phyloP scores from a whole-genome alignment of 2,329 filamentous ascomycete species.

The Claviceps spartinae region DNA sequence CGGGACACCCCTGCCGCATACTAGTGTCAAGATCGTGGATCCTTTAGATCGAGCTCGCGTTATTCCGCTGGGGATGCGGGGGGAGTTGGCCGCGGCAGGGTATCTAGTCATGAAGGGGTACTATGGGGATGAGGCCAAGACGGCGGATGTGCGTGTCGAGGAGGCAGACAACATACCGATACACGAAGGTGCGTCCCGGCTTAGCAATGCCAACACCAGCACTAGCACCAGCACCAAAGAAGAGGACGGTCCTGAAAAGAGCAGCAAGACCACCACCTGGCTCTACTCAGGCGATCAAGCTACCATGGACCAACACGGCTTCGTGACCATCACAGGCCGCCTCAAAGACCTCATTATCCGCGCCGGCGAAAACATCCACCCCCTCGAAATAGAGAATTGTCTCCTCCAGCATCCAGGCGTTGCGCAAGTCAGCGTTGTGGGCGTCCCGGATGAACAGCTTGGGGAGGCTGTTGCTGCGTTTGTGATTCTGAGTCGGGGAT shows the following conservation, averaged over 20 bases:
- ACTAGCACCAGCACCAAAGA: too few relatives aligned
- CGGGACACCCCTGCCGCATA: conserved; percentile 73
- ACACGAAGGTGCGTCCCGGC: too few relatives aligned
- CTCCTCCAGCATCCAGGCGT: conserved; percentile 60
- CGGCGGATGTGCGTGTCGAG: conserved; percentile 46
- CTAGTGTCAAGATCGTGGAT: conserved; percentile 61
- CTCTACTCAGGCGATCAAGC: conserved; percentile 93
- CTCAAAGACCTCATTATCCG: conserved; percentile 95
- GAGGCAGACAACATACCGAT: conserved; percentile 24
- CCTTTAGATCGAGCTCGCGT: conserved; percentile 47
- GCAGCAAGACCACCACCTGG: conserved; percentile 43
- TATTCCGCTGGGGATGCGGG: conserved; percentile 52
- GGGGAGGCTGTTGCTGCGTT: conserved; percentile 85
- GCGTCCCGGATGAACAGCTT: conserved; percentile 66
- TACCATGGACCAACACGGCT: conserved; percentile 68
- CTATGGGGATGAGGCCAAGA: conserved; percentile 59
- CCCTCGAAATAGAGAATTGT: conserved; percentile 82
- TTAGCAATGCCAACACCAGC: too few relatives aligned
- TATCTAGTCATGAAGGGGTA: conserved; percentile 90
- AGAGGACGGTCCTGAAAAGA: too few relatives aligned
- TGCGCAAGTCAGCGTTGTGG: conserved; percentile 68
- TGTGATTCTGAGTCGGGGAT: conserved; percentile 39
- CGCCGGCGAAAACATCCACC: conserved; percentile 92
- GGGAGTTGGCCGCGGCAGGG: conserved; percentile 72
- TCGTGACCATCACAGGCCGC: conserved; percentile 74